phyloP scores from a whole-genome alignment of 495 filamentous ascomycete genomes.

The Evernia prunastri region DNA sequence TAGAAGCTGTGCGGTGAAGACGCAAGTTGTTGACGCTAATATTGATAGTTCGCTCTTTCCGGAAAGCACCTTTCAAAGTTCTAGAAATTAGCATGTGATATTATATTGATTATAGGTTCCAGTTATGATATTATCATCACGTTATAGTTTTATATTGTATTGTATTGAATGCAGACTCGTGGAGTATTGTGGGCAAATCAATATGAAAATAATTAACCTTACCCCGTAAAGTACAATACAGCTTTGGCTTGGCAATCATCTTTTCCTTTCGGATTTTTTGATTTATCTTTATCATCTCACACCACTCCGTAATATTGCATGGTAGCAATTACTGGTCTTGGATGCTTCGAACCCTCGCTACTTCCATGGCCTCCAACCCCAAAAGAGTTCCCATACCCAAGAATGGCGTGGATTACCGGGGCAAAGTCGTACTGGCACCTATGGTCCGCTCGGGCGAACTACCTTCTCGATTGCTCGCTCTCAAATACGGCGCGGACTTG shows the following conservation, averaged over 20 bases:
- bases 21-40: not conserved
- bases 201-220: too few relatives aligned
- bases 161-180: not conserved
- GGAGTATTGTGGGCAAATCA: not conserved
- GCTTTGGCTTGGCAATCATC: not conserved
- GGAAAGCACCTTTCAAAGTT: not conserved
- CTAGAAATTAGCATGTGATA: constrained; percentile 15
- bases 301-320: not conserved
- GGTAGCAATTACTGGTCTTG: constrained; percentile 17
- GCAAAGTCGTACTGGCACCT: constrained; percentile 88
- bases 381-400: constrained; percentile 75
- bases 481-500: constrained; percentile 92
- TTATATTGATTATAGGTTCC: not conserved
- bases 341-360: constrained; percentile 42
- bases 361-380: constrained; percentile 50
- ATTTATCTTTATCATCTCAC: too few relatives aligned
- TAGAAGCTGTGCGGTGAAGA: constrained; percentile 11
- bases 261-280: too few relatives aligned
- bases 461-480: constrained; percentile 75
- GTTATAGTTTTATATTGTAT: not conserved
- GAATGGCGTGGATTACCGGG: constrained; percentile 86
- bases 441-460: constrained; percentile 97
- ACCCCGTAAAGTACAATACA: too few relatives aligned
- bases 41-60: not conserved
- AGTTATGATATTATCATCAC: too few relatives aligned